Evolutionary conservation across 2,329 filamentous ascomycete species (phyloP), one percentile per base, ranked within the genome.

Genomic region (Sclerotinia borealis): DNA sequence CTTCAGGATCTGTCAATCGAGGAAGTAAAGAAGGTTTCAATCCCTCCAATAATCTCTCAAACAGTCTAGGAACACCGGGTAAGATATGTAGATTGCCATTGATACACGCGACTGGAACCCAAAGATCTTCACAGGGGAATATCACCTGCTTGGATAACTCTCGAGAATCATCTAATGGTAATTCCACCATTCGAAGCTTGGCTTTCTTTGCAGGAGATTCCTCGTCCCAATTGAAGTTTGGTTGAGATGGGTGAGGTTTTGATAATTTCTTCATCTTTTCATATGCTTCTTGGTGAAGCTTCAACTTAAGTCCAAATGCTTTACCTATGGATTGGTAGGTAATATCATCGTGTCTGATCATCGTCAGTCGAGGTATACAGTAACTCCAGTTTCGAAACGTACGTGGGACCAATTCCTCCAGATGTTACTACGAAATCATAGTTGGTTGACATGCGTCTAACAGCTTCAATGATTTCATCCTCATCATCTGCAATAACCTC

Each of bases 391-490:
- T 25, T 45, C 5, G 1, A 43, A 27, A 47, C 59, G 6, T 11
- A 93, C 90, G 93, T 98, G 68, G 95, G 95, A 13, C 93, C 93
- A 73, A 99, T 98, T 36, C 95, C 93, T 69, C 95, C 93, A 71
- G 90, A 95, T 8, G 95, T 98, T 6, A 98, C 91, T 51, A 99
- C 91, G 75, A 98, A 91, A 77, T 98, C 95, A 74, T 97, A 98
- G 68, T 85, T 87, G 59, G 84, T 82, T 73, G 91, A 96, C 92
- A 99, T 96, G 67, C 93, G 86, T 59, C 83, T 83, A 7, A 92
- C 88, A 1, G 72, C 92, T 75, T 98, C 93, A 59, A 93, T 80
- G 73, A 99, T 98, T 72, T 97, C 93, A 66, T 80, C 80, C 74
- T 96, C 92, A 67, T 97, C 93, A 72, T 99, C 95, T 66, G 91